Conservation (phyloP, 768 basidiomycete genomes). For the Mycena amicta region DNA sequence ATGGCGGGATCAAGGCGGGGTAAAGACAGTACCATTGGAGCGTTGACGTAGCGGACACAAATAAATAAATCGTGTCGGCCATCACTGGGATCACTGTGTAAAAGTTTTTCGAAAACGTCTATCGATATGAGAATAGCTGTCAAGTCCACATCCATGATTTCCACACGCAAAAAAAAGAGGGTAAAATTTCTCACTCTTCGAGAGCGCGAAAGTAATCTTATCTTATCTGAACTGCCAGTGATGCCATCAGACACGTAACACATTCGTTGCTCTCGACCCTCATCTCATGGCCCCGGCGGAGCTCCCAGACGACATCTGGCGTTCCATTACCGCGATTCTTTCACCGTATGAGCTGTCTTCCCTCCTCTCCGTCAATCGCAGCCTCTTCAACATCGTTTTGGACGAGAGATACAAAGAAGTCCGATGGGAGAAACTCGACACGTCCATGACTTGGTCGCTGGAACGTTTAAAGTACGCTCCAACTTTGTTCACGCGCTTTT, state of each 20-base stretch:
- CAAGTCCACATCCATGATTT: too few species aligned
- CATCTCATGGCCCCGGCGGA: conserved; percentile 12
- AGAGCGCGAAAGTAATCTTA: too few species aligned
- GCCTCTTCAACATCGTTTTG: conserved; percentile 32
- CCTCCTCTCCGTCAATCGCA: conserved; percentile 33
- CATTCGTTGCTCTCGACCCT: background rate
- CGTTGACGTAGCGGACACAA: too few species aligned
- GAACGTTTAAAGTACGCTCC: conserved; percentile 32
- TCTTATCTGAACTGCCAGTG: background rate
- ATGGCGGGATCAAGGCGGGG: too few species aligned
- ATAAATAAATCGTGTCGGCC: too few species aligned
- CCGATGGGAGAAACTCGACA: conserved; percentile 33
- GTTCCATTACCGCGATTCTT: conserved; percentile 23
- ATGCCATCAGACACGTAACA: background rate
- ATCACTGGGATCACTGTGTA: too few species aligned
- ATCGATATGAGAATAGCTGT: too few species aligned
- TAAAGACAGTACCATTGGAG: too few species aligned
- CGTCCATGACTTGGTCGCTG: conserved; percentile 26
- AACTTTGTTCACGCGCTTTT: background rate
- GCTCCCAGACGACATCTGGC: conserved; percentile 38
- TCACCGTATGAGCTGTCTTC: conserved; percentile 5
- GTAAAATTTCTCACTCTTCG: too few species aligned
- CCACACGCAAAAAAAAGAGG: too few species aligned
- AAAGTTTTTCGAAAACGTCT: too few species aligned
- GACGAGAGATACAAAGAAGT: conserved; percentile 32